A percentile compares a stretch with the other conserved stretches of the same genome.
These are phyloP conservation scores for Mortierella sp. DNA, from an alignment of 371 early-diverging fungal species.

Conservation along the genomic window DNA sequence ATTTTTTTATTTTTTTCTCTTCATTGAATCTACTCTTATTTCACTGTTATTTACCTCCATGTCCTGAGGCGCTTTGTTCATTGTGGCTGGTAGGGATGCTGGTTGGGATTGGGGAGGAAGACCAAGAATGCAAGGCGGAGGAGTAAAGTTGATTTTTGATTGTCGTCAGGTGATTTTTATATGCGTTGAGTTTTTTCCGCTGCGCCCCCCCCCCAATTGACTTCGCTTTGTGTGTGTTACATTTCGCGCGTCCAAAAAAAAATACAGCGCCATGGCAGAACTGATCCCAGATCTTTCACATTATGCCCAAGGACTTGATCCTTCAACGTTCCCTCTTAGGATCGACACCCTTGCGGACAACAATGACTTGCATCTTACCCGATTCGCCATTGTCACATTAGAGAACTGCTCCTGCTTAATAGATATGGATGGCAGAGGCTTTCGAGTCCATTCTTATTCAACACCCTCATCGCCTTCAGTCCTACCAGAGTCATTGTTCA, in stretches of 20 bases:
- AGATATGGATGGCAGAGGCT: slow-evolving; percentile 31
- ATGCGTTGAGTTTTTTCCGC: background rate
- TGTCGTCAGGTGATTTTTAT: background rate
- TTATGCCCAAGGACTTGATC: slow-evolving; percentile 33
- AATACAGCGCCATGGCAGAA: slow-evolving; percentile 6
- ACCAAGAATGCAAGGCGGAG: background rate
- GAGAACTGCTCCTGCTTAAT: slow-evolving; percentile 14
- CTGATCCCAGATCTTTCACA: slow-evolving; percentile 44
- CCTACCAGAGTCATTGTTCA: background rate
- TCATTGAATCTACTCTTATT: background rate
- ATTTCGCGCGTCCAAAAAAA: background rate
- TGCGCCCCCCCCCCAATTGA: background rate
- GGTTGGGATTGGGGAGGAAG: no score
- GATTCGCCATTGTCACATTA: slow-evolving; percentile 26
- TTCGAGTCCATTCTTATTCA: slow-evolving; percentile 14
- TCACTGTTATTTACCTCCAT: slow-evolving; percentile 44
- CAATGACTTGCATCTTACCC: background rate
- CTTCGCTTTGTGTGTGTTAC: background rate
- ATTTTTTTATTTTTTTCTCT: background rate
- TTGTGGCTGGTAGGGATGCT: background rate
- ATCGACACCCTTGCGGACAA: background rate
- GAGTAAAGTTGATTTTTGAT: background rate
- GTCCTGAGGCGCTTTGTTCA: slow-evolving; percentile 43
- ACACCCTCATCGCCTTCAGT: background rate
- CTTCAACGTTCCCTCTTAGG: slow-evolving; percentile 37